Evolutionary conservation across 257 asterid genomes (phyloP).

Genomic region (Solanum neorickii): DNA sequence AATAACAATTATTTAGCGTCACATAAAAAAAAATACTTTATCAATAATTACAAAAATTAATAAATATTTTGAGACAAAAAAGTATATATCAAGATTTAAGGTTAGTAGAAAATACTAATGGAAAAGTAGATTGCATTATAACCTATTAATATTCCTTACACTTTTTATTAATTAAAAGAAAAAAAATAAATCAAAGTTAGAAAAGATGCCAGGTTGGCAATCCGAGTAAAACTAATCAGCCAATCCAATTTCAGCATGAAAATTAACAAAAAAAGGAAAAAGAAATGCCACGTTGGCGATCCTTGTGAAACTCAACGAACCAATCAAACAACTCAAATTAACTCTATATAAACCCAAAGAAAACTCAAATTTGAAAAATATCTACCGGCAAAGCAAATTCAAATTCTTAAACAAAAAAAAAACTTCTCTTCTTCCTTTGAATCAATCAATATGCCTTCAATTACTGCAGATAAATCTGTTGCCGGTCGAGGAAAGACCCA

Average conservation of each 20-base stretch:
- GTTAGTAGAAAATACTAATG: neutral
- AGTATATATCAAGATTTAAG: neutral
- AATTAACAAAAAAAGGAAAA: neutral
- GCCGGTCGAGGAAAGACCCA: constrained; percentile 36
- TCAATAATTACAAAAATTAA: accelerated
- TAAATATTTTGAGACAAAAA: neutral
- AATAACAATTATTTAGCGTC: too few relatives aligned
- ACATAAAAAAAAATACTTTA: neutral
- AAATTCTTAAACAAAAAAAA: neutral
- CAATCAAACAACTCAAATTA: neutral
- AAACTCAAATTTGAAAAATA: neutral
- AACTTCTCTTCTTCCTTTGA: neutral
- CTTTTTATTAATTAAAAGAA: neutral
- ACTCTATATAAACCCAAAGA: neutral
- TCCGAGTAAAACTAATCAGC: constrained; percentile 8
- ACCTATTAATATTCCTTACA: neutral
- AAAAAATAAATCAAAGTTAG: neutral
- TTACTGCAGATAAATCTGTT: constrained; percentile 5
- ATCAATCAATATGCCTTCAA: constrained; percentile 13
- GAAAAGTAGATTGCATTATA: neutral
- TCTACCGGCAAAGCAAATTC: neutral
- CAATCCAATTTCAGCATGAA: constrained; percentile 17
- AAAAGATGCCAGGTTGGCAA: constrained; percentile 34
- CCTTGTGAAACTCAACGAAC: neutral
- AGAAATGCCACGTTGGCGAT: constrained; percentile 29